Conservation (phyloP, 2,329 filamentous ascomycete genomes). For the Cladosporium sp. region DNA sequence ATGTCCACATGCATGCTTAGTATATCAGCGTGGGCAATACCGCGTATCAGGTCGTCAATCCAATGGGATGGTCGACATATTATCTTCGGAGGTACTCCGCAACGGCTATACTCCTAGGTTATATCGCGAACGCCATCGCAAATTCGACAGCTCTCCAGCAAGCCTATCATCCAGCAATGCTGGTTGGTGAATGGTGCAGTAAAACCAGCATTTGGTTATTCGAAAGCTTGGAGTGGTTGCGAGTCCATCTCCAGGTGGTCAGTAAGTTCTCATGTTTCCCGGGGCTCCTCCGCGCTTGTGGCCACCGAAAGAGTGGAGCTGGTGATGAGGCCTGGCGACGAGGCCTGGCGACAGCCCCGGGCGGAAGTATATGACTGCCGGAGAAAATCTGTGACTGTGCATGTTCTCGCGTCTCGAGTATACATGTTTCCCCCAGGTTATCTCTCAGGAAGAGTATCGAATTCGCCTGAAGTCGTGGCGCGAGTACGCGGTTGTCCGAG, state of each 20-base stretch:
- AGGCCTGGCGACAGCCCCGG: background rate
- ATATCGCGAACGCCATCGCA: background rate
- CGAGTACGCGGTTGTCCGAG: background rate
- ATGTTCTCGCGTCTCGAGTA: background rate
- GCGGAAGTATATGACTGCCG: background rate
- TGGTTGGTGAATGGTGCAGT: background rate
- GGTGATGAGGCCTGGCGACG: background rate
- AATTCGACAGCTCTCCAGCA: background rate
- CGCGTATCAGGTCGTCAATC: background rate
- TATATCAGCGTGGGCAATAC: background rate
- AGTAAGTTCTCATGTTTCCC: background rate
- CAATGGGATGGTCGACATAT: background rate
- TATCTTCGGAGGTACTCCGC: background rate
- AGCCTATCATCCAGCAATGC: background rate
- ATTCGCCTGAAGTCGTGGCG: background rate
- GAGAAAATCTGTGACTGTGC: background rate
- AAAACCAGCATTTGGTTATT: background rate
- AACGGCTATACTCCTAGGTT: background rate
- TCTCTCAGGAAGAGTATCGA: background rate
- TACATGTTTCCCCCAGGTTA: background rate
- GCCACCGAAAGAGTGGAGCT: background rate
- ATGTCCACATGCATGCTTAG: background rate
- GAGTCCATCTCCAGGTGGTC: background rate
- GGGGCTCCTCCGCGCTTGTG: background rate
- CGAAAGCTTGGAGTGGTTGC: background rate